Conservation (phyloP, 805 yeast species). For the Ogataea thermomethanolica region DNA sequence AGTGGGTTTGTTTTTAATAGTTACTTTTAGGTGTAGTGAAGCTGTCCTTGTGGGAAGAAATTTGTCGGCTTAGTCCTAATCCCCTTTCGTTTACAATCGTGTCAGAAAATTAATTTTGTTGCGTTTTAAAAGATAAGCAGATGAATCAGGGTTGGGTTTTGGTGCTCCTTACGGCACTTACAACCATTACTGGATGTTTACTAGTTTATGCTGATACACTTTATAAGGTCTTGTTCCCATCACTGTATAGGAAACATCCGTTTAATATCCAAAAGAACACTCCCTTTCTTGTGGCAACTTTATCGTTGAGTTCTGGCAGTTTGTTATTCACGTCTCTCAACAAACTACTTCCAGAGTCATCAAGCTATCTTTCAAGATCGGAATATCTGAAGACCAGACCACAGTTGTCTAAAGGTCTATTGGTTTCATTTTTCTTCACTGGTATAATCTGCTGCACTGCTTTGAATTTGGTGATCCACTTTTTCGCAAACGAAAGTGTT, state of each 20-base stretch:
- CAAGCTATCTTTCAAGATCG: constrained; percentile 39
- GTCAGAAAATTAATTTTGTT: not conserved
- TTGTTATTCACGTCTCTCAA: constrained; percentile 74
- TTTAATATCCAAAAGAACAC: constrained; percentile 59
- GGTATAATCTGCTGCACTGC: constrained; percentile 62
- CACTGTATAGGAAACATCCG: constrained; percentile 36
- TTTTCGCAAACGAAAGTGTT: constrained; percentile 72
- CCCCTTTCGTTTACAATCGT: no score
- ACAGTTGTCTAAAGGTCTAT: constrained; percentile 39
- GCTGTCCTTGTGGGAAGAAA: no score
- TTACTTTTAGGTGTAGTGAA: no score
- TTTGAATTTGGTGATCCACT: constrained; percentile 66
- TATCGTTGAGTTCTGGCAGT: constrained; percentile 80
- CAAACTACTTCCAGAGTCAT: constrained; percentile 70
- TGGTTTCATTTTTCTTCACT: constrained; percentile 35
- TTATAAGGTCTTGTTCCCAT: constrained; percentile 43
- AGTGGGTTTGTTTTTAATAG: no score
- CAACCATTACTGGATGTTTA: constrained; percentile 70
- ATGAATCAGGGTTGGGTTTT: constrained; percentile 61
- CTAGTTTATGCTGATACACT: constrained; percentile 60
- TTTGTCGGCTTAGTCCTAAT: no score
- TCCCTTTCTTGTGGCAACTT: constrained; percentile 64
- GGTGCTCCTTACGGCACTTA: constrained; percentile 59
- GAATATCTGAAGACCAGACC: constrained; percentile 23
- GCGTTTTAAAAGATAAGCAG: not conserved